Evolutionary conservation across 1,139 yeast species (phyloP), one percentile per base, ranked within the genome.

Genomic region (Debaryomyces sp.): DNA sequence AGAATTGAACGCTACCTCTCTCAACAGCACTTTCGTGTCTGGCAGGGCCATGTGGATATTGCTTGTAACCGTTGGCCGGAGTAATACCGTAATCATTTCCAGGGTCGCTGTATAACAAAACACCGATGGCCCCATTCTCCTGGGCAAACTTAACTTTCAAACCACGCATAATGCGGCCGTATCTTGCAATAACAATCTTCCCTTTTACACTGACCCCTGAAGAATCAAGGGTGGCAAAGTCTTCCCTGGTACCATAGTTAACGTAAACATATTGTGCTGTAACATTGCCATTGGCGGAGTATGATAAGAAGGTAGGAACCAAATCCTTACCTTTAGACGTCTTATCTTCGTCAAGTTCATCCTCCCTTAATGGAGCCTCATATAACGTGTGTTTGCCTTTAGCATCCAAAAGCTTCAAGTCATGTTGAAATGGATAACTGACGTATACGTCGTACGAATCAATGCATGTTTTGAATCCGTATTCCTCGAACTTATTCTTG

Each of bases 1-100:
- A 71, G 61, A 85, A 90, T 65, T 85, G 89, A 3, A 86, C 94
- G 50, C 92, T 84, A 1, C 96, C 96, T 61, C 97, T 78, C 71
- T 89, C 94, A 35, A 88, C 87, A 1, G 79, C 70, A 45, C 76
- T 70, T 52, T 74, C 79, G 48, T 76, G 79, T 58, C 81, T 68
- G 1, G 80, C 80, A 17, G 79, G 79, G 2, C 80, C 80, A 7
- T 68, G 52, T 3, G 80, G 80, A 50, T 73, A 75, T 54, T 71
- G 78, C 54, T 74, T 64, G 54, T 61, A 75, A 0, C 80, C 81
- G 51, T 75, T 72, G 0, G 70, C 75, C 1, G 73, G 72, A 10
- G 79, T 75, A 26, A 74, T 61, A 5, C 75, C 80, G 45, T 44
- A 40, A 52, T 76, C 81, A 49, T 75, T 78, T 40, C 75, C 78